Percentiles rank a stretch among this genome's conserved stretches.
Evolutionary conservation across 768 basidiomycete genomes (phyloP).

Genomic region (Plicaturopsis crispa): DNA sequence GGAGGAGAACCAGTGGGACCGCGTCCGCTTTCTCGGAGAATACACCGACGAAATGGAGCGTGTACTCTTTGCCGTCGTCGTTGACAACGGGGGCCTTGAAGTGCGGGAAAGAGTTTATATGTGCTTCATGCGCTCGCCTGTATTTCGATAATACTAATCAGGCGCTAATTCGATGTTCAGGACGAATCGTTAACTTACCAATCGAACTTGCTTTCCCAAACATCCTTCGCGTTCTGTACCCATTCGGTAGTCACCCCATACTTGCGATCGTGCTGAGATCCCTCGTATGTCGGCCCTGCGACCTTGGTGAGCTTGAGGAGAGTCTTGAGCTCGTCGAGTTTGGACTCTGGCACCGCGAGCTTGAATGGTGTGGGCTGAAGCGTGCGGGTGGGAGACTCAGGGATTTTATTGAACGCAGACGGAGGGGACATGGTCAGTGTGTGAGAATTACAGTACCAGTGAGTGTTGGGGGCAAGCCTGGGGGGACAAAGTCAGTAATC

Average conservation of each 20-base stretch:
- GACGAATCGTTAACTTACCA: not conserved
- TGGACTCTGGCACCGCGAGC: not conserved
- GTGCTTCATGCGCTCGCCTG: slow-evolving; percentile 1
- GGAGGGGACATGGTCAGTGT: too few relatives aligned
- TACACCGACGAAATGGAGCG: slow-evolving; percentile 9
- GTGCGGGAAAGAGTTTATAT: slow-evolving; percentile 3
- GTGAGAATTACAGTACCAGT: too few relatives aligned
- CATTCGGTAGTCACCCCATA: not conserved
- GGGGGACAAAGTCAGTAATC: too few relatives aligned
- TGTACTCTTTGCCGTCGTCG: slow-evolving; percentile 1
- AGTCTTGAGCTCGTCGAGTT: not conserved
- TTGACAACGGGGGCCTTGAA: not conserved
- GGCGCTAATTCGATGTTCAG: not conserved
- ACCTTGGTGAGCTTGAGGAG: not conserved
- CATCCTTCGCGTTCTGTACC: not conserved
- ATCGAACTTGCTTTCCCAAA: not conserved
- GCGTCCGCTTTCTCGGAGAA: slow-evolving; percentile 9
- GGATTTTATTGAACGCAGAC: too few relatives aligned
- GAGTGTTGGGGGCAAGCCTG: too few relatives aligned
- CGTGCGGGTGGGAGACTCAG: too few relatives aligned
- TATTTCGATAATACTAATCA: not conserved
- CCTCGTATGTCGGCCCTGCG: not conserved
- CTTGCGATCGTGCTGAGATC: not conserved
- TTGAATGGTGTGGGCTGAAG: not conserved
- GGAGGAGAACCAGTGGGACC: slow-evolving; percentile 8